phyloP scores from a whole-genome alignment of 768 basidiomycete genomes.

The Lepiota venenata region DNA sequence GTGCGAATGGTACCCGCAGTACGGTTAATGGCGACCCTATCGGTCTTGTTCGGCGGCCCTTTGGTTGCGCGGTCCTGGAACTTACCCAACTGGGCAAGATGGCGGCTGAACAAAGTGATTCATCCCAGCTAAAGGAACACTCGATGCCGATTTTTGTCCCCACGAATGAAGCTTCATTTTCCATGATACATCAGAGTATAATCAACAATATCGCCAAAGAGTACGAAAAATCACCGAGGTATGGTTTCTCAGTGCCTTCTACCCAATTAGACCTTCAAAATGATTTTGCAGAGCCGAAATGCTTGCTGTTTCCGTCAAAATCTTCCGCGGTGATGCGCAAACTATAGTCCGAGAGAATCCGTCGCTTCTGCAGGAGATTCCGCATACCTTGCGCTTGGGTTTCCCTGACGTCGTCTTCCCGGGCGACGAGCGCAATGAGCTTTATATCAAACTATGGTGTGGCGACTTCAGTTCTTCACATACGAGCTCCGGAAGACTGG shows the following conservation, averaged over 20 bases:
- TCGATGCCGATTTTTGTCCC: slow-evolving; percentile 88
- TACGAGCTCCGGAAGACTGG: slow-evolving; percentile 45
- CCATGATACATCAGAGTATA: slow-evolving; percentile 94
- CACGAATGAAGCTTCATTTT: slow-evolving; percentile 79
- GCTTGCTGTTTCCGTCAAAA: slow-evolving; percentile 79
- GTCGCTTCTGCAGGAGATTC: slow-evolving; percentile 74
- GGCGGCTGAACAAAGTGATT: slow-evolving; percentile 59
- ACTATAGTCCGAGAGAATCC: slow-evolving; percentile 83
- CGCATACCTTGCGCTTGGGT: slow-evolving; percentile 82
- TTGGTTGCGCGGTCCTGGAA: slow-evolving; percentile 94
- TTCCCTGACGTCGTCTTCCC: slow-evolving; percentile 98
- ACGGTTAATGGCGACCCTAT: slow-evolving; percentile 25
- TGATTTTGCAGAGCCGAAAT: slow-evolving; percentile 66
- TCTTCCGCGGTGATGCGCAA: slow-evolving; percentile 79
- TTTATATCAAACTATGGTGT: slow-evolving; percentile 95
- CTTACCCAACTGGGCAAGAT: slow-evolving; percentile 72
- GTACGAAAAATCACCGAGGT: slow-evolving; percentile 82
- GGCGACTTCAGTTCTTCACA: slow-evolving; percentile 75
- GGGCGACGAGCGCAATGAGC: slow-evolving; percentile 87
- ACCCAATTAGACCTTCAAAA: slow-evolving; percentile 4
- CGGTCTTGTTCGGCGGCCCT: slow-evolving; percentile 72
- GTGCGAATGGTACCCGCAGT: slow-evolving; percentile 10
- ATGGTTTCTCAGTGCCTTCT: slow-evolving; percentile 18
- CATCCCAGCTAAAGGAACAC: slow-evolving; percentile 67
- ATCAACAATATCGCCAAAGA: slow-evolving; percentile 76